Conservation (phyloP, 1,284 basidiomycete genomes). For the Sutorius eximius region DNA sequence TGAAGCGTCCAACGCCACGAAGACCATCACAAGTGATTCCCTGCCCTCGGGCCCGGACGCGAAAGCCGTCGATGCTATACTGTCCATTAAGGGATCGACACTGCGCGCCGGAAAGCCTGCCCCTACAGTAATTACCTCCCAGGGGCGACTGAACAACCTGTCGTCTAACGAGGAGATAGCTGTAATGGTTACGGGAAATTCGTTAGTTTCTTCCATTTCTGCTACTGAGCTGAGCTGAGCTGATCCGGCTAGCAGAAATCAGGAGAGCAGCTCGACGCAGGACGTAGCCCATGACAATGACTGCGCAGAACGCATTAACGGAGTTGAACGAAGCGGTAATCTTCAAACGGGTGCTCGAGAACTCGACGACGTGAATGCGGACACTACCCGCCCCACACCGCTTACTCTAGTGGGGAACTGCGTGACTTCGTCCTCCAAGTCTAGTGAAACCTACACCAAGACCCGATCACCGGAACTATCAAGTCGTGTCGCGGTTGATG, state of each 20-base stretch:
- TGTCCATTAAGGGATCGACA: neutral
- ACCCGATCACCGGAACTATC: neutral
- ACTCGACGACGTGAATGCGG: neutral
- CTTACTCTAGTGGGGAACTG: neutral
- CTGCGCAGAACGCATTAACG: neutral
- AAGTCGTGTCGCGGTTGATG: neutral
- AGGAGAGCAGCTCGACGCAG: neutral
- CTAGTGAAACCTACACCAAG: neutral
- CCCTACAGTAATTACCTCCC: neutral
- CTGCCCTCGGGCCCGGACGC: neutral
- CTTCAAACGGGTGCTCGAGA: neutral
- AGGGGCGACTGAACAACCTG: neutral
- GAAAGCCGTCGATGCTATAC: neutral
- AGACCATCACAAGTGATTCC: neutral
- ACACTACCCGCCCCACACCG: neutral
- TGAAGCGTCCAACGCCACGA: neutral
- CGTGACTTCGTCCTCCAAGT: neutral
- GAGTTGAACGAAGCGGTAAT: neutral
- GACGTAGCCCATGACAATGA: neutral
- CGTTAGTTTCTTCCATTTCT: slow-evolving; percentile 4
- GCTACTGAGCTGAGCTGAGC: neutral
- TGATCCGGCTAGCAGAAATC: slow-evolving; percentile 6
- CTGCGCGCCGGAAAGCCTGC: neutral
- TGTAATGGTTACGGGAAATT: neutral
- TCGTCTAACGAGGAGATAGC: neutral